Base-by-base conservation (phyloP, 2,329 filamentous ascomycete genomes). In the Alternaria infectoria region DNA sequence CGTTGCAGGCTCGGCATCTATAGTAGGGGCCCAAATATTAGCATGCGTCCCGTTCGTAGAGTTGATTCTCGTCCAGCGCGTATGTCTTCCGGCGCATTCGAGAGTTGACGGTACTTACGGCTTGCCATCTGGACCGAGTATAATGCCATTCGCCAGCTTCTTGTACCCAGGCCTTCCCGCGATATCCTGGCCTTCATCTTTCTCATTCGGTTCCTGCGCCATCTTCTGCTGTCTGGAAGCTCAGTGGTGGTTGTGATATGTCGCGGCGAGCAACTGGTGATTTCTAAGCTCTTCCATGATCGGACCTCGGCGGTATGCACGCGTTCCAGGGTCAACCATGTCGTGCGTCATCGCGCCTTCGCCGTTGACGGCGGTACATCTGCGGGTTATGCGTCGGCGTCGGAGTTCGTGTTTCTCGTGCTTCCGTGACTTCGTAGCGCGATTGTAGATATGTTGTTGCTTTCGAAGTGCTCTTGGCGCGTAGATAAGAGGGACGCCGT, bases 91-190 rank as follows among this genome's bases (percentile, higher is more conserved):
- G 66, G 68, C 69, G 68, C 69, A 73, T 69, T 62, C 3, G 61
- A 26, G n/a, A 30, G 32, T 50, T 49, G 25, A 28, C 51, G 40
- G 36, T 57, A 81, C 91, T 84, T 81, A 95, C 92, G 92, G 92
- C 81, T 96, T 96, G 59, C 92, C 92, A 82, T 96, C 91, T 67
- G 90, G 90, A 49, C 90, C 92, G 36, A 95, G 81, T 40, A 95
- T 86, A 3, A 95, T 85, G 67, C 91, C 91, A 74, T 90, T 92
- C 15, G 91, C 87, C 28, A 91, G 81, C 73, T 85, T 87, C 74
- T 86, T 86, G 25, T 85, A 81, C 3, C 66, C 64, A 21, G 72
- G 72, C 32, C 72, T 65, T 45, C 58, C 58, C 10, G 73, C 72
- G 23, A 68, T 58, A 11, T 78, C 74, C 49, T 76, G 72, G 56